phyloP scores from a whole-genome alignment of 2,329 filamentous ascomycete species.

The Fusarium equiseti region DNA sequence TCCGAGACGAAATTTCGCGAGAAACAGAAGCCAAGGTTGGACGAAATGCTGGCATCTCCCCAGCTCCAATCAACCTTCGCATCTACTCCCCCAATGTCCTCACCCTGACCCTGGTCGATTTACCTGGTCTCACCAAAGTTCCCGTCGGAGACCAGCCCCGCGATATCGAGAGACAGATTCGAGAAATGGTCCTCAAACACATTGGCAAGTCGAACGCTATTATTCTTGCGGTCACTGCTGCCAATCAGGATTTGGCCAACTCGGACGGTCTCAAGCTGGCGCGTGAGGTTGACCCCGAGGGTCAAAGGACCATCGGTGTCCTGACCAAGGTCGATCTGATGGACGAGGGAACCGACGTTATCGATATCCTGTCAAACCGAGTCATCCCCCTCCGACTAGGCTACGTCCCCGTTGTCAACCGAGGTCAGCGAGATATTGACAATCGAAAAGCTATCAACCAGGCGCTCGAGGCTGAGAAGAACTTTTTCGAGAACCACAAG shows the following conservation, averaged over 20 bases:
- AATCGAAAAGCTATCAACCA: constrained; percentile 95
- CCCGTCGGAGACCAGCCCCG: constrained; percentile 95
- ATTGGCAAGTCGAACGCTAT: constrained; percentile 99
- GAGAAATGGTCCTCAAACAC: constrained; percentile 98
- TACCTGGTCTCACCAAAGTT: constrained; percentile 96
- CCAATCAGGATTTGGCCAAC: constrained; percentile 98
- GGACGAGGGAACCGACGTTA: constrained; percentile 98
- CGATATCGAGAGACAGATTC: constrained; percentile 96
- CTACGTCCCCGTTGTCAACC: constrained; percentile 97
- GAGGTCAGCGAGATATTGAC: constrained; percentile 97
- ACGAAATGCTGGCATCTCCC: constrained; percentile 95
- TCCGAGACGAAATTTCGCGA: constrained; percentile 95
- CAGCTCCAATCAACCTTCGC: constrained; percentile 94
- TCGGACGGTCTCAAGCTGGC: constrained; percentile 97
- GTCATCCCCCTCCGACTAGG: constrained; percentile 95
- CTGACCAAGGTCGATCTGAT: constrained; percentile 99
- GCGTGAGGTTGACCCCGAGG: constrained; percentile 95
- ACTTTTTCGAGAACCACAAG: constrained; percentile 98
- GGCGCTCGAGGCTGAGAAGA: constrained; percentile 92
- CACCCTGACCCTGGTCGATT: constrained; percentile 94
- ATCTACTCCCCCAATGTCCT: constrained; percentile 99
- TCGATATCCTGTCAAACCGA: constrained; percentile 96
- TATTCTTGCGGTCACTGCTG: constrained; percentile 94
- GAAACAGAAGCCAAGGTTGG: constrained; percentile 98
- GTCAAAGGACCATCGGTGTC: constrained; percentile 97